phyloP scores from a whole-genome alignment of 208 protist species.

The Leptomonas pyrrhocoris region DNA sequence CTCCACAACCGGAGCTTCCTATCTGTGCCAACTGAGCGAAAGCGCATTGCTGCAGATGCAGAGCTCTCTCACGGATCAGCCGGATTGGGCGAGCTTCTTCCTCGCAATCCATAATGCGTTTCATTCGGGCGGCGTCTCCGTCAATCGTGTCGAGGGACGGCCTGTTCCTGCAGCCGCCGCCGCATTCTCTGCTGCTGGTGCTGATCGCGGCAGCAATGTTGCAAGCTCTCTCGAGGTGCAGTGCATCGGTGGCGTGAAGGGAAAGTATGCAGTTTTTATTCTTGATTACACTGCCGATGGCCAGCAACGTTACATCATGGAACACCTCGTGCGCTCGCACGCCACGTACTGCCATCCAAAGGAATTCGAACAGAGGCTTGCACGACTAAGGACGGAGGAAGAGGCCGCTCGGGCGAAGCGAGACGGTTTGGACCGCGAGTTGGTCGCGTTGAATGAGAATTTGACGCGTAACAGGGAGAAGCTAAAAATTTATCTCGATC shows the following conservation, averaged over 20 bases:
- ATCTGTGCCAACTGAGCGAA: slow-evolving; percentile 58
- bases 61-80: slow-evolving; percentile 35
- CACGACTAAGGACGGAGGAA: slow-evolving; percentile 40
- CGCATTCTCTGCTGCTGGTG: not conserved
- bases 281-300: slow-evolving; percentile 29
- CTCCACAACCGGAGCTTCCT: slow-evolving; percentile 39
- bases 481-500: slow-evolving; percentile 45
- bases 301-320: slow-evolving; percentile 53
- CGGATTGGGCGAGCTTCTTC: slow-evolving; percentile 74
- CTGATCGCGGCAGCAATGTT: slow-evolving; percentile 11
- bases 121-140: slow-evolving; percentile 32
- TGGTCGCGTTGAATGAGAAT: slow-evolving; percentile 71
- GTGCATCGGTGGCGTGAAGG: slow-evolving; percentile 12
- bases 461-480: slow-evolving; percentile 60
- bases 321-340: slow-evolving; percentile 51
- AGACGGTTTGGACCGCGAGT: slow-evolving; percentile 70
- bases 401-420: slow-evolving; percentile 37
- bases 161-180: not conserved
- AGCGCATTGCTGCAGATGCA: slow-evolving; percentile 37
- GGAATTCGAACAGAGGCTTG: slow-evolving; percentile 64
- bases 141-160: slow-evolving; percentile 6
- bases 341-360: slow-evolving; percentile 55
- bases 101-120: slow-evolving; percentile 52
- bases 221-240: slow-evolving; percentile 18
- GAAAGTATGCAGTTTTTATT: slow-evolving; percentile 37